Conservation (phyloP, 1,284 basidiomycete genomes). For the Papiliotrema fonsecae region DNA sequence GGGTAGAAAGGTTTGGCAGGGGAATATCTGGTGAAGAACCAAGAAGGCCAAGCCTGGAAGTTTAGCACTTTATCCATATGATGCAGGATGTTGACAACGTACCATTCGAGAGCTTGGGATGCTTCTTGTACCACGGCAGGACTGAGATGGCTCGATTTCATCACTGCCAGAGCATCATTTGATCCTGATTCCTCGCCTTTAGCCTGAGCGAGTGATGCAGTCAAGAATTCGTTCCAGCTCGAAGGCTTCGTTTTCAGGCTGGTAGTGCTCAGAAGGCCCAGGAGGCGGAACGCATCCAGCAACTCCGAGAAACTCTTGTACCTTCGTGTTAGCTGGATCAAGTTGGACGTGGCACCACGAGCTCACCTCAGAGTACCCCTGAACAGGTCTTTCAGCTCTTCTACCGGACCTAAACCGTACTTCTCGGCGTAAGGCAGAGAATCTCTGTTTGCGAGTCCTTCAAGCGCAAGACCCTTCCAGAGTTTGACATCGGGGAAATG, state of each 20-base stretch:
- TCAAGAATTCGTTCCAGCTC: slow-evolving; percentile 25
- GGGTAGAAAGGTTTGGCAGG: slow-evolving; percentile 47
- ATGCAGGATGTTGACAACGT: slow-evolving; percentile 23
- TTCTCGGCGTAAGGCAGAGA: slow-evolving; percentile 70
- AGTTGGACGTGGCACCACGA: background rate
- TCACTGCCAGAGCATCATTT: background rate
- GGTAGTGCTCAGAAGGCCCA: slow-evolving; percentile 61
- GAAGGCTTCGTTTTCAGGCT: background rate
- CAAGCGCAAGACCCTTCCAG: slow-evolving; percentile 64
- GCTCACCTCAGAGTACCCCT: slow-evolving; percentile 78
- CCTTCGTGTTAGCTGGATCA: slow-evolving; percentile 48
- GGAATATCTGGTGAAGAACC: background rate
- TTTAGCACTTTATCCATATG: background rate
- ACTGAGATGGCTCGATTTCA: slow-evolving; percentile 7
- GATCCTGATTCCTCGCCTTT: background rate
- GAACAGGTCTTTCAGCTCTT: slow-evolving; percentile 62
- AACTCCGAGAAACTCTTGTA: slow-evolving; percentile 80
- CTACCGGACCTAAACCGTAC: slow-evolving; percentile 60
- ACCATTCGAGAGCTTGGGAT: slow-evolving; percentile 59
- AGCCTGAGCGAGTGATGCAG: slow-evolving; percentile 24
- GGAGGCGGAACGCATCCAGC: slow-evolving; percentile 65
- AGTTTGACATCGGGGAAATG: slow-evolving; percentile 65
- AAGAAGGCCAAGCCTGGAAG: slow-evolving; percentile 2
- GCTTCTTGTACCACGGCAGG: slow-evolving; percentile 45
- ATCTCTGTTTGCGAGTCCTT: slow-evolving; percentile 85